Percentiles rank a stretch among this genome's conserved stretches.
Conservation (phyloP, 2,329 filamentous ascomycete species). For the Penicillium sp. region DNA sequence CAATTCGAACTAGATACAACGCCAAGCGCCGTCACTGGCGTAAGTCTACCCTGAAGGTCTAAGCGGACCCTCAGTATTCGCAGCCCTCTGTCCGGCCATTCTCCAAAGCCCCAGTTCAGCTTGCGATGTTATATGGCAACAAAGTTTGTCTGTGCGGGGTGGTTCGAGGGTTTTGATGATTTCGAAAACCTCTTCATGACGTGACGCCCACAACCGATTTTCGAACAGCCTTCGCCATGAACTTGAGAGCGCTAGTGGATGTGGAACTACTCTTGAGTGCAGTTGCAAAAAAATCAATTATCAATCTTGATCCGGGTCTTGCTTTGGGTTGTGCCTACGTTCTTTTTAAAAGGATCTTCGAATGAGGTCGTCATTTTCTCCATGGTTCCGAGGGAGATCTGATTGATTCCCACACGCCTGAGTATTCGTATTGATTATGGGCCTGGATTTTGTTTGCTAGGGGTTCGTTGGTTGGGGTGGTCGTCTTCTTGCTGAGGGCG, state of each 20-base stretch:
- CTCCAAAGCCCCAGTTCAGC: slow-evolving; percentile 25
- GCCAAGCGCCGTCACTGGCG: slow-evolving; percentile 99
- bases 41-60: slow-evolving; percentile 99
- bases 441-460: slow-evolving; percentile 9
- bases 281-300: slow-evolving; percentile 12
- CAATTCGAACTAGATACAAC: slow-evolving; percentile 75
- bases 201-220: slow-evolving; percentile 18
- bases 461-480: slow-evolving; percentile 1
- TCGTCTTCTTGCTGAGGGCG: slow-evolving; percentile 12
- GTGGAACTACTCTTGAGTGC: slow-evolving; percentile 24
- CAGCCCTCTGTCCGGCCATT: slow-evolving; percentile 46
- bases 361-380: slow-evolving; percentile 1
- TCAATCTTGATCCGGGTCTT: slow-evolving; percentile 13
- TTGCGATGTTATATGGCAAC: slow-evolving; percentile 24
- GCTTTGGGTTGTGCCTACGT: slow-evolving; percentile 1
- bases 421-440: neutral
- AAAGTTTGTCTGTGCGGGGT: slow-evolving; percentile 21
- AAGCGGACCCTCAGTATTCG: slow-evolving; percentile 48
- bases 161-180: slow-evolving; percentile 23
- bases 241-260: slow-evolving; percentile 24
- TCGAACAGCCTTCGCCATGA: slow-evolving; percentile 10
- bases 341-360: slow-evolving; percentile 3
- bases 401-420: neutral
- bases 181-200: slow-evolving; percentile 22
- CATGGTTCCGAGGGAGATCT: slow-evolving; percentile 9